Evolutionary conservation across 352 stramenopile species (phyloP).

Genomic region (Globisporangium polare): DNA sequence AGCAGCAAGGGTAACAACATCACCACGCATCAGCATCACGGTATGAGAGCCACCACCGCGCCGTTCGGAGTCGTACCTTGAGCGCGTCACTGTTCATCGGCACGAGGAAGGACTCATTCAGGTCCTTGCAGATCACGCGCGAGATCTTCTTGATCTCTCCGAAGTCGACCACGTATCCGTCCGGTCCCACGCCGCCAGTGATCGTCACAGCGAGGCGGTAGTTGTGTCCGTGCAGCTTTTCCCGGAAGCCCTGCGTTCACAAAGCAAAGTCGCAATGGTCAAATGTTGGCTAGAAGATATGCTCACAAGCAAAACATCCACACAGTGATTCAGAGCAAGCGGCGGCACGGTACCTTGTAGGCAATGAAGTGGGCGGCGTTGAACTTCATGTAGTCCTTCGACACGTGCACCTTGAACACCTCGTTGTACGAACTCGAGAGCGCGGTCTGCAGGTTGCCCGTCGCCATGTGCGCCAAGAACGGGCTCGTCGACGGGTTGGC

Average conservation of each 20-base stretch:
- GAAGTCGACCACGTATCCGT: conserved; percentile 98
- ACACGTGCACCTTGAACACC: conserved; percentile 86
- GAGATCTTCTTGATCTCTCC: conserved; percentile 96
- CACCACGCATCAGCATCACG: neutral
- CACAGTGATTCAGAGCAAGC: neutral
- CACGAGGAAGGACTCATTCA: conserved; percentile 98
- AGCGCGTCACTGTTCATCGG: conserved; percentile 94
- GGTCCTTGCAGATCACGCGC: conserved; percentile 92
- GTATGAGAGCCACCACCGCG: neutral
- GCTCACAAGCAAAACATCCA: conserved; percentile 5
- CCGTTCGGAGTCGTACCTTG: conserved; percentile 34
- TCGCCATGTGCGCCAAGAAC: conserved; percentile 10
- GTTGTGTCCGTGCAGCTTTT: conserved; percentile 97
- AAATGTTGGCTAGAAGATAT: neutral
- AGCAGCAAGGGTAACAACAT: neutral
- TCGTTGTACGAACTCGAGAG: conserved; percentile 49
- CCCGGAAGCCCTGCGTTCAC: conserved; percentile 85
- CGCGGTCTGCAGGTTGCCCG: conserved; percentile 8
- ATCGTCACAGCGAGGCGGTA: conserved; percentile 94
- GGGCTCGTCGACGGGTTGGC: conserved; percentile 4
- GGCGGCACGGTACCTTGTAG: conserved; percentile 61
- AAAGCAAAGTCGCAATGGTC: neutral
- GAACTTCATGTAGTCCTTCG: conserved; percentile 92
- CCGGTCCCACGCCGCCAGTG: conserved; percentile 76
- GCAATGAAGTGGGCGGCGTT: conserved; percentile 89